These are phyloP conservation scores for Ajuga reptans DNA, from an alignment of 305 asterid species.

Conservation along the genomic window DNA sequence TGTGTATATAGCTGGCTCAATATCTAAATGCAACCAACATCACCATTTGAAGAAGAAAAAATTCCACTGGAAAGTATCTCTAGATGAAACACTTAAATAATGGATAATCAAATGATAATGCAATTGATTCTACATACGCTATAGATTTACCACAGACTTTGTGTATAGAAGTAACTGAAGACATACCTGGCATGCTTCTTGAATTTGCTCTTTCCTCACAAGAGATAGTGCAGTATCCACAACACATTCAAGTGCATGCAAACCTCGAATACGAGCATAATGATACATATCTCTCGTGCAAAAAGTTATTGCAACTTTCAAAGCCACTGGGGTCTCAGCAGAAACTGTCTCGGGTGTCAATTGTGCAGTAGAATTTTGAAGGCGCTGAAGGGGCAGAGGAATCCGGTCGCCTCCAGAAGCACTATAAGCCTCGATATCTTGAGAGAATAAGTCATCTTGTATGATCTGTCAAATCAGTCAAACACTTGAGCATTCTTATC, in stretches of 20 bases:
- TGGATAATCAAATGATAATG: conserved; percentile 11
- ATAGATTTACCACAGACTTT: conserved; percentile 6
- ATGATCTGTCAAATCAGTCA: conserved; percentile 48
- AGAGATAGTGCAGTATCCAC: conserved; percentile 68
- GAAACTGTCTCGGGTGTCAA: conserved; percentile 38
- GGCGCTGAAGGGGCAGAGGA: conserved; percentile 64
- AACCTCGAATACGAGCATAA: conserved; percentile 74
- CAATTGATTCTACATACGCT: conserved; percentile 13
- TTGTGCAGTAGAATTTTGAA: conserved; percentile 41
- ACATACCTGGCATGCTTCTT: conserved; percentile 80
- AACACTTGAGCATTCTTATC: conserved; percentile 19
- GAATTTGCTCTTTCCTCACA: conserved; percentile 68
- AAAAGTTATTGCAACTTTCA: conserved; percentile 39
- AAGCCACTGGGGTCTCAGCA: conserved; percentile 27
- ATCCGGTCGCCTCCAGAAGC: conserved; percentile 49
- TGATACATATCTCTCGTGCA: conserved; percentile 85
- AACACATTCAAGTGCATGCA: conserved; percentile 64
- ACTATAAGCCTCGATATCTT: conserved; percentile 51
- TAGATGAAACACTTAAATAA: neutral
- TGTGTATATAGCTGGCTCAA: neutral
- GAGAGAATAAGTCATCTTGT: conserved; percentile 68
- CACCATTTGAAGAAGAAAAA: neutral
- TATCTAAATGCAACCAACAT: neutral
- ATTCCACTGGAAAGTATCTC: neutral
- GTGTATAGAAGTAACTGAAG: conserved; percentile 18